A percentile compares a stretch with the other conserved stretches of the same genome.
phyloP scores from a whole-genome alignment of 2,329 filamentous ascomycete species.

The Nannizziopsis barbatae region DNA sequence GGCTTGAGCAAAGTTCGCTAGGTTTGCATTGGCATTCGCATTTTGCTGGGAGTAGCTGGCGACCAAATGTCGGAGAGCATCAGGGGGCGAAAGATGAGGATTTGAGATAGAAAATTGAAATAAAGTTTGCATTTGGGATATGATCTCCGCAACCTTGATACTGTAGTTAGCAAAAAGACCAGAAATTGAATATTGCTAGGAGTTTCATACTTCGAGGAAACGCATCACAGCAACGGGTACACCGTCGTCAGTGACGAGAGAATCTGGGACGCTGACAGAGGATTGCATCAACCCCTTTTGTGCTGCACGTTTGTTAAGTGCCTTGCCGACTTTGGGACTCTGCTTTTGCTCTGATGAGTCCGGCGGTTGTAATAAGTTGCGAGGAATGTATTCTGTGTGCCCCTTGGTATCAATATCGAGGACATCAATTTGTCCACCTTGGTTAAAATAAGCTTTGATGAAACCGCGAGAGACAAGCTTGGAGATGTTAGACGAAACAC shows the following conservation, averaged over 20 bases:
- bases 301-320: constrained; percentile 40
- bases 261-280: constrained; percentile 35
- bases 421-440: constrained; percentile 67
- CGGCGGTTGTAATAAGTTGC: constrained; percentile 44
- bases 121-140: constrained; percentile 52
- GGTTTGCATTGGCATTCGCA: constrained; percentile 14
- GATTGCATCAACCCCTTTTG: constrained; percentile 35
- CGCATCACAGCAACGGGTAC: constrained; percentile 46
- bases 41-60: constrained; percentile 34
- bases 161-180: constrained; percentile 15
- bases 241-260: constrained; percentile 41
- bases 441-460: constrained; percentile 68
- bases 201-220: constrained; percentile 49
- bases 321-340: constrained; percentile 50
- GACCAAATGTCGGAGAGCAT: constrained; percentile 46
- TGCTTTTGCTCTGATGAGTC: constrained; percentile 46
- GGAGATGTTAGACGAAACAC: constrained; percentile 8
- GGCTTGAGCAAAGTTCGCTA: constrained; percentile 18
- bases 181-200: neutral
- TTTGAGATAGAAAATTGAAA: constrained; percentile 48
- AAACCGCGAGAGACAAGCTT: constrained; percentile 68
- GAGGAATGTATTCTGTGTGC: constrained; percentile 75
- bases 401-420: constrained; percentile 67
- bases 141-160: constrained; percentile 49
- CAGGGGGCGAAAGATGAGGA: constrained; percentile 41